A percentile compares a stretch with the other conserved stretches of the same genome.
Evolutionary conservation across 345 rosid genomes (phyloP).

Genomic region (Raphanus sativus): DNA sequence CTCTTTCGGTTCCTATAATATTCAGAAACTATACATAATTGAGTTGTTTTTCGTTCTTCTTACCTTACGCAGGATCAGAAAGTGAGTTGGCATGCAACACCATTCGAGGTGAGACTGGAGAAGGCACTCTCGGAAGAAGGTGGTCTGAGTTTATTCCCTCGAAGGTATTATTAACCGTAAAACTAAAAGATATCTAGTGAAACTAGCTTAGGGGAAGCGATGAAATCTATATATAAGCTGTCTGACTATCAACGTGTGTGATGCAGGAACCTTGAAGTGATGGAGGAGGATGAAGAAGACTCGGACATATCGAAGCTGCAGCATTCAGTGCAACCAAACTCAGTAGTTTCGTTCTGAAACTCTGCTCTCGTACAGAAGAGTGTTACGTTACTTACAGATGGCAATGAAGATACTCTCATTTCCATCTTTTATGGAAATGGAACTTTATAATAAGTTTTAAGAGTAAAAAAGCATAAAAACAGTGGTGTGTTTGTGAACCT

Average conservation of each 20-base stretch:
- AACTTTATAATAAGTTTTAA: not conserved
- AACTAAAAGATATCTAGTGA: not conserved
- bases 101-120: slow-evolving; percentile 93
- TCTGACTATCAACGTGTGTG: not conserved
- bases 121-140: slow-evolving; percentile 72
- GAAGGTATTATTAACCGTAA: slow-evolving; percentile 16
- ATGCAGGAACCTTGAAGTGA: not conserved
- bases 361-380: slow-evolving; percentile 28
- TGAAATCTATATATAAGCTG: not conserved
- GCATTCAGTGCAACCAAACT: slow-evolving; percentile 27
- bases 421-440: slow-evolving; percentile 9
- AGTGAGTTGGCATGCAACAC: slow-evolving; percentile 99
- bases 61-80: slow-evolving; percentile 74
- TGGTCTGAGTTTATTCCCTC: slow-evolving; percentile 26
- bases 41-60: slow-evolving; percentile 10
- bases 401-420: slow-evolving; percentile 10
- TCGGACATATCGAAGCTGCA: slow-evolving; percentile 20
- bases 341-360: slow-evolving; percentile 27
- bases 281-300: slow-evolving; percentile 35
- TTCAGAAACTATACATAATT: not conserved
- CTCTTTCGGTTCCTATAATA: not conserved
- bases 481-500: slow-evolving; percentile 5
- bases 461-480: slow-evolving; percentile 9
- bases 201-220: not conserved
- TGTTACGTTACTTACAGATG: slow-evolving; percentile 7